phyloP scores from a whole-genome alignment of 2,329 filamentous ascomycete species.

The Drechslerella dactyloides region DNA sequence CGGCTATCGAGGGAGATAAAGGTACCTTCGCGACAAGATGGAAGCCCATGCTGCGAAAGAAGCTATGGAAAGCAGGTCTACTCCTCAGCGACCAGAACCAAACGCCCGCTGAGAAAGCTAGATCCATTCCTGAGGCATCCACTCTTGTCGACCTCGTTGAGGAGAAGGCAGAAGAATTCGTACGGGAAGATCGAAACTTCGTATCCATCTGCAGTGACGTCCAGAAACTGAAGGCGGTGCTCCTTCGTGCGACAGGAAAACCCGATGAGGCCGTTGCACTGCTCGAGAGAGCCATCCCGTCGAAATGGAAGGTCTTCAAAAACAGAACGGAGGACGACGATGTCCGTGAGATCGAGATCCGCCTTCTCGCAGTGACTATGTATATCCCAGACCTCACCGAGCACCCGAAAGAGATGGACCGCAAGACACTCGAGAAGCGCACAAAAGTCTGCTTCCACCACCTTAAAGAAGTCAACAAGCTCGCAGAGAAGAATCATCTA shows the following conservation, averaged over 20 bases:
- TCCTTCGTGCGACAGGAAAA: constrained; percentile 30
- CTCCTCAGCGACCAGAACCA: constrained; percentile 22
- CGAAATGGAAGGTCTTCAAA: constrained; percentile 41
- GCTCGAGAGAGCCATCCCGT: constrained; percentile 33
- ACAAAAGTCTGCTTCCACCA: constrained; percentile 25
- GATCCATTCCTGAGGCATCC: constrained; percentile 1
- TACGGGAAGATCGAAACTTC: constrained; percentile 6
- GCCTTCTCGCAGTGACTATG: constrained; percentile 21
- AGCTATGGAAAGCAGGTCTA: constrained; percentile 32
- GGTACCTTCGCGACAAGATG: neutral
- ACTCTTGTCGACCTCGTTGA: constrained; percentile 11
- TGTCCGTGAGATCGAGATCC: constrained; percentile 19
- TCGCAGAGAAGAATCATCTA: constrained; percentile 26
- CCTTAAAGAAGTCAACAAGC: constrained; percentile 31
- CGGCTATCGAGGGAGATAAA: constrained; percentile 15
- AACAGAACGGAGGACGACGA: constrained; percentile 18
- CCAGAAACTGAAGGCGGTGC: constrained; percentile 15
- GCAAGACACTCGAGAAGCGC: constrained; percentile 30
- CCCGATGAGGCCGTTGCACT: constrained; percentile 28
- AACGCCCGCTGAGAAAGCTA: constrained; percentile 8
- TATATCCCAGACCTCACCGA: constrained; percentile 13
- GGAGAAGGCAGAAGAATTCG: neutral
- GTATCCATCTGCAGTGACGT: constrained; percentile 12
- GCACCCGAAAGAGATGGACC: neutral
- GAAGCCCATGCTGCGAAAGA: constrained; percentile 25